Conservation (phyloP, 768 basidiomycete species). For the Boletus pseudopeckii region DNA sequence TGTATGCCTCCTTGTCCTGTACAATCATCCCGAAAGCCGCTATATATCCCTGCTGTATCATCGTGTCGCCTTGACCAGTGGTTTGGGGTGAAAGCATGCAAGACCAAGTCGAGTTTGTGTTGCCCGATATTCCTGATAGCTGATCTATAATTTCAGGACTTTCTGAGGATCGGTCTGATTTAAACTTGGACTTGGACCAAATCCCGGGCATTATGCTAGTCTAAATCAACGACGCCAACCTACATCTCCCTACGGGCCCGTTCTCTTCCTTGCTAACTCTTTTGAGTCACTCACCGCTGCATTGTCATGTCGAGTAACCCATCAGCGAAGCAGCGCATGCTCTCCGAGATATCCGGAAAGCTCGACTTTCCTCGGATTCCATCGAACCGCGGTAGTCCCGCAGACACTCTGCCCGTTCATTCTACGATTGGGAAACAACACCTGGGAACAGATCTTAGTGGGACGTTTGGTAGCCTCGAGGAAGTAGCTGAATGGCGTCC, state of each 20-base stretch:
- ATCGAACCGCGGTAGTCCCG: neutral
- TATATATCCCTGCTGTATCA: conserved; percentile 15
- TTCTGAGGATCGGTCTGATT: conserved; percentile 12
- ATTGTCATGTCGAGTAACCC: conserved; percentile 12
- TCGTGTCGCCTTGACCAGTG: conserved; percentile 4
- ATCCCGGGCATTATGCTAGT: neutral
- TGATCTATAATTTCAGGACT: conserved; percentile 6
- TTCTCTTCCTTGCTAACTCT: neutral
- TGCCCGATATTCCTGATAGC: neutral
- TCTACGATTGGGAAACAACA: neutral
- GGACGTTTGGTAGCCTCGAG: conserved; percentile 5
- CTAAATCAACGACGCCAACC: neutral
- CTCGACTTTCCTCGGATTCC: neutral
- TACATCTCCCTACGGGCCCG: neutral
- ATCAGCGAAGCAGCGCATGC: conserved; percentile 8
- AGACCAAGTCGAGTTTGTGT: conserved; percentile 5
- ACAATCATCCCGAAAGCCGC: conserved; percentile 18
- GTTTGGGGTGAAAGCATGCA: neutral
- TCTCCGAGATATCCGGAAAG: neutral
- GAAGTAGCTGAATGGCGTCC: conserved; percentile 4
- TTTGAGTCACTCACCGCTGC: neutral
- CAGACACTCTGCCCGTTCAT: neutral
- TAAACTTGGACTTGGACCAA: conserved; percentile 5
- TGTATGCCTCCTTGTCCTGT: conserved; percentile 23
- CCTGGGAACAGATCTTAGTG: neutral